A percentile compares a stretch with the other conserved stretches of the same genome.
Conservation (phyloP, 805 yeast species). For the Tetrapisispora taiwanensis region DNA sequence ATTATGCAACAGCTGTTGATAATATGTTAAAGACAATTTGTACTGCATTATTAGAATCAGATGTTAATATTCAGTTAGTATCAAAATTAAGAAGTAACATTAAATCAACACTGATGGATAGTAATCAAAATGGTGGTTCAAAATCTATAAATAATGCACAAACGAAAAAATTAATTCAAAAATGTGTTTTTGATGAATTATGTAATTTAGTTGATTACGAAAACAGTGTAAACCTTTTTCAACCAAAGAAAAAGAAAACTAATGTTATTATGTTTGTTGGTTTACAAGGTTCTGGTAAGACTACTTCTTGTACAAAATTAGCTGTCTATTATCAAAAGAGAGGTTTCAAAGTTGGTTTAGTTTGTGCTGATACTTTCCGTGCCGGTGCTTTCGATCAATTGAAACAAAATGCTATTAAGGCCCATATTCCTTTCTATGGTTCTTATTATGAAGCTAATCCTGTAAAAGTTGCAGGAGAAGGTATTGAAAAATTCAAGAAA, state of each 20-base stretch:
- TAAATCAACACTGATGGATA: conserved; percentile 43
- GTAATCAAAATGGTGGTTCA: conserved; percentile 22
- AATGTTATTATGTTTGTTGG: conserved; percentile 96
- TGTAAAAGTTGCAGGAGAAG: conserved; percentile 80
- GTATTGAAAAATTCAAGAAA: conserved; percentile 82
- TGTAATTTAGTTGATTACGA: conserved; percentile 73
- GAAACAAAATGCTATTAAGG: conserved; percentile 93
- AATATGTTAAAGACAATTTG: conserved; percentile 77
- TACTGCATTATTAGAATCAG: conserved; percentile 85
- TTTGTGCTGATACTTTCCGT: conserved; percentile 98
- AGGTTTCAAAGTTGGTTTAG: conserved; percentile 90
- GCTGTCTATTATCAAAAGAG: conserved; percentile 91
- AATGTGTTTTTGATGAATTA: conserved; percentile 88
- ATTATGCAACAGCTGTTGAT: conserved; percentile 49
- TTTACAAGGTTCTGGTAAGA: conserved; percentile 97
- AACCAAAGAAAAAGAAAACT: conserved; percentile 74
- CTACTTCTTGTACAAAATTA: conserved; percentile 92
- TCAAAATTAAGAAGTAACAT: conserved; percentile 65
- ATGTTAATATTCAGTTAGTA: conserved; percentile 82
- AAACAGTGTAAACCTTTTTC: conserved; percentile 38
- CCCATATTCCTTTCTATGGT: conserved; percentile 89
- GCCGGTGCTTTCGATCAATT: conserved; percentile 99
- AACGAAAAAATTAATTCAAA: conserved; percentile 73
- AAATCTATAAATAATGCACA: conserved; percentile 33
- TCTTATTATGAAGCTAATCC: conserved; percentile 95